phyloP scores from a whole-genome alignment of 306 rosid species.

The Hippophae rhamnoides region DNA sequence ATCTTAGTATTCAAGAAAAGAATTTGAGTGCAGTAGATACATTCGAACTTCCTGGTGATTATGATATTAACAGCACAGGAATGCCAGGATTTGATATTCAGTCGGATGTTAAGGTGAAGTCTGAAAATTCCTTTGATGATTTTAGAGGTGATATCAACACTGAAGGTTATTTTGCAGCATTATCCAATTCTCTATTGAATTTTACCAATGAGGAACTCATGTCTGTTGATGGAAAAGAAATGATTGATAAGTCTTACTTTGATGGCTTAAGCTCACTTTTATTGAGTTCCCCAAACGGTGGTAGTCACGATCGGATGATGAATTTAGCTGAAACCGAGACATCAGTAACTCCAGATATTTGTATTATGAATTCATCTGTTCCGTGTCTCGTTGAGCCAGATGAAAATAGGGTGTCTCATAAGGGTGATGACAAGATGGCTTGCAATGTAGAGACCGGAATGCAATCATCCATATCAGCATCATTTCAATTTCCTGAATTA shows the following conservation, averaged over 20 bases:
- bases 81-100: slow-evolving; percentile 22
- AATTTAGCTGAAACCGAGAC: slow-evolving; percentile 27
- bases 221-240: slow-evolving; percentile 55
- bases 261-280: slow-evolving; percentile 83
- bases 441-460: slow-evolving; percentile 28
- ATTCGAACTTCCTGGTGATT: slow-evolving; percentile 29
- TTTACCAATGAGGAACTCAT: slow-evolving; percentile 72
- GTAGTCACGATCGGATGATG: slow-evolving; percentile 29
- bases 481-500: slow-evolving; percentile 37
- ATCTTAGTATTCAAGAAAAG: slow-evolving; percentile 23
- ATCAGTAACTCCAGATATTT: slow-evolving; percentile 26
- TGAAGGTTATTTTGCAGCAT: slow-evolving; percentile 59
- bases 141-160: slow-evolving; percentile 39
- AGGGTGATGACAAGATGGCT: slow-evolving; percentile 28
- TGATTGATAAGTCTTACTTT: slow-evolving; percentile 62
- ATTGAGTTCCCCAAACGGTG: slow-evolving; percentile 40
- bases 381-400: slow-evolving; percentile 31
- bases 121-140: slow-evolving; percentile 27
- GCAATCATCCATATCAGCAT: slow-evolving; percentile 36
- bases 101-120: slow-evolving; percentile 18
- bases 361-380: slow-evolving; percentile 24
- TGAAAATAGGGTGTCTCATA: slow-evolving; percentile 23
- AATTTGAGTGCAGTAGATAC: slow-evolving; percentile 18
- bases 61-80: slow-evolving; percentile 20
- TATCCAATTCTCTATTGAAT: slow-evolving; percentile 71